These are phyloP conservation scores for Chaetothyriales sp. DNA, from an alignment of 2,329 filamentous ascomycete genomes.

Conservation along the genomic window DNA sequence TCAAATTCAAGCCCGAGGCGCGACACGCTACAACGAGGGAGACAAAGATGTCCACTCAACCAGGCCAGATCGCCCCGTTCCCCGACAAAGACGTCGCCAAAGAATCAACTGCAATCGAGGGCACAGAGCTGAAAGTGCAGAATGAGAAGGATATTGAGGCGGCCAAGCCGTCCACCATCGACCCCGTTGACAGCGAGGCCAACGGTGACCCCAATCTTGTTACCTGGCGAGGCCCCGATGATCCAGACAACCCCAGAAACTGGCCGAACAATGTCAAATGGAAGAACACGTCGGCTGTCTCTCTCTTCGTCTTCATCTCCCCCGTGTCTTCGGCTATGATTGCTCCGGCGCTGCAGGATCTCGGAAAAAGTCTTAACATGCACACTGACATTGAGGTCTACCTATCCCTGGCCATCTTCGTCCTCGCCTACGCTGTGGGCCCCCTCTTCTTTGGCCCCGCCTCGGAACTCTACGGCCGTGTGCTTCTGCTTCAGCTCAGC, in stretches of 20 bases:
- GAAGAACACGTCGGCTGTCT: conserved; percentile 33
- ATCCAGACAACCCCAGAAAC: conserved; percentile 23
- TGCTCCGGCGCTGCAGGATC: conserved; percentile 30
- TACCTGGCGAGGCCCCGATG: conserved; percentile 31
- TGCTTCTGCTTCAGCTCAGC: conserved; percentile 28
- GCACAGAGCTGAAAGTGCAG: too few relatives aligned
- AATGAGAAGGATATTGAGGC: too few relatives aligned
- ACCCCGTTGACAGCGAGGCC: too few relatives aligned
- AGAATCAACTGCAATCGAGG: too few relatives aligned
- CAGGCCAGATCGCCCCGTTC: too few relatives aligned
- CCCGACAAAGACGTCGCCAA: too few relatives aligned
- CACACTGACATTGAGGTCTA: conserved; percentile 23
- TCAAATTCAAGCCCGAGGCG: too few relatives aligned
- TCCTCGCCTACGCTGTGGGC: conserved; percentile 31
- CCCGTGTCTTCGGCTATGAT: conserved; percentile 42
- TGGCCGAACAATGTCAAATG: conserved; percentile 36
- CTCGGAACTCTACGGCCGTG: conserved; percentile 30
- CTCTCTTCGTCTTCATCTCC: conserved; percentile 38
- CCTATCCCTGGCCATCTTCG: conserved; percentile 32
- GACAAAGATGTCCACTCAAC: too few relatives aligned
- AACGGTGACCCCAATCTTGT: conserved; percentile 1
- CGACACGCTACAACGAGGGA: too few relatives aligned
- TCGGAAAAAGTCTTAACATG: conserved; percentile 31
- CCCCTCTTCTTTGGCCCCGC: conserved; percentile 29
- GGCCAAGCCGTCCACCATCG: too few relatives aligned